phyloP scores from a whole-genome alignment of 2,329 filamentous ascomycete species.

The Arthrobotrys megalospora region DNA sequence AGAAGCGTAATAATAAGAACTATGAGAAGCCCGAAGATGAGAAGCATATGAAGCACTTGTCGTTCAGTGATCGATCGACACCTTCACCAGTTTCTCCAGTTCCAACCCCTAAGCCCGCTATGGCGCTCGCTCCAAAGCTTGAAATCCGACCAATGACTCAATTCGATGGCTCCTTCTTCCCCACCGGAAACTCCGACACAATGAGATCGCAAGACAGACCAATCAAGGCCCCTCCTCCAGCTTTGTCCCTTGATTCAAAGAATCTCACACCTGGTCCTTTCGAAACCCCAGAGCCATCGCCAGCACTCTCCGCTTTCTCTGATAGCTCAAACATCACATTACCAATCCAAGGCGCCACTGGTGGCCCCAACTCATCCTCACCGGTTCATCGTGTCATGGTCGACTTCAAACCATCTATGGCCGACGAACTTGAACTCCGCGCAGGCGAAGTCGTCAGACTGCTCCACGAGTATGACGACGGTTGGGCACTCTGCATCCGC shows the following conservation, averaged over 20 bases:
- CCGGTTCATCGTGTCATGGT: constrained; percentile 92
- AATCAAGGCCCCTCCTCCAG: constrained; percentile 66
- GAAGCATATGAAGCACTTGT: constrained; percentile 69
- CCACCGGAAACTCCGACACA: constrained; percentile 59
- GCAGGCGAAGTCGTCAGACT: constrained; percentile 88
- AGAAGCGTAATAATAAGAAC: constrained; percentile 74
- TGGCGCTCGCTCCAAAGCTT: constrained; percentile 69
- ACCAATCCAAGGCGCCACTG: constrained; percentile 48
- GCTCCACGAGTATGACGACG: constrained; percentile 96
- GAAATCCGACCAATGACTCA: constrained; percentile 67
- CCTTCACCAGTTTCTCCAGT: constrained; percentile 66
- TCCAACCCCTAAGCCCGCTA: constrained; percentile 66
- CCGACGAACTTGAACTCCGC: constrained; percentile 87
- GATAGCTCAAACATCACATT: constrained; percentile 56
- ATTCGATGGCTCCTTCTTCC: constrained; percentile 64
- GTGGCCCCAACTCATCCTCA: constrained; percentile 63
- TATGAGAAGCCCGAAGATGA: constrained; percentile 74
- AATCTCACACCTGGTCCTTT: constrained; percentile 66
- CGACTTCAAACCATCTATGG: constrained; percentile 92
- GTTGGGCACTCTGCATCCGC: constrained; percentile 94
- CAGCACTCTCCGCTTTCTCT: constrained; percentile 61
- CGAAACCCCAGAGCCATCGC: constrained; percentile 60
- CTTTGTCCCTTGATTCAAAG: constrained; percentile 64
- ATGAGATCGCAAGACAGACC: constrained; percentile 69
- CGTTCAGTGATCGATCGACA: constrained; percentile 62